Conservation (phyloP, 495 filamentous ascomycete genomes). For the Hyphodiscus hymeniophilus region DNA sequence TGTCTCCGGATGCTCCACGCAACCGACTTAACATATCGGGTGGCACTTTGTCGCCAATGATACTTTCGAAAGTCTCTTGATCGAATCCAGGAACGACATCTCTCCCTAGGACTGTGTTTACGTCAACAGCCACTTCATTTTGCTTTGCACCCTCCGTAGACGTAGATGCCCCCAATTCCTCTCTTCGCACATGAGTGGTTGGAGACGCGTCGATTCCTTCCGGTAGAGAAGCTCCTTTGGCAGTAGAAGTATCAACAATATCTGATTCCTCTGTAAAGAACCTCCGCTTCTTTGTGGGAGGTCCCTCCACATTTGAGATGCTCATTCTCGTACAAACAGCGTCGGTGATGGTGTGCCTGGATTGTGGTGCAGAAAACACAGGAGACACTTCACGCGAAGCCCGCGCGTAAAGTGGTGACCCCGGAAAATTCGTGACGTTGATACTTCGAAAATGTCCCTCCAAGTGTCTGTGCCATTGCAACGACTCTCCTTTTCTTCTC, state of each 20-base stretch:
- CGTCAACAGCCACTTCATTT: conserved; percentile 3
- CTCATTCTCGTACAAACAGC: conserved; percentile 36
- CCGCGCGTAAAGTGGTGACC: conserved; percentile 3
- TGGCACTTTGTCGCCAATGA: conserved; percentile 61
- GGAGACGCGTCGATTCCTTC: conserved; percentile 20
- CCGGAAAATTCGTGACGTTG: conserved; percentile 26
- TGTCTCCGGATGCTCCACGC: conserved; percentile 47
- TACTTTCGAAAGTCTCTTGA: conserved; percentile 54
- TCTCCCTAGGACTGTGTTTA: conserved; percentile 5
- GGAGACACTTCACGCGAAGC: conserved; percentile 21
- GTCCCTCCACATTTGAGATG: conserved; percentile 44
- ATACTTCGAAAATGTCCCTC: not conserved
- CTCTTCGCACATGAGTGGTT: not conserved
- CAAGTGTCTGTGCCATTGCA: not conserved
- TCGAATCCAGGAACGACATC: conserved; percentile 44
- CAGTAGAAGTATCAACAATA: conserved; percentile 10
- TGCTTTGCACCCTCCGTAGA: not conserved
- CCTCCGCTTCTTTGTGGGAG: conserved; percentile 70
- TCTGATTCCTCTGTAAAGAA: conserved; percentile 62
- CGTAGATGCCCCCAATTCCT: not conserved
- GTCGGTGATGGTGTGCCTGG: not conserved
- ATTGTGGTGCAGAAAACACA: conserved; percentile 32
- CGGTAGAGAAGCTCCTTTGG: conserved; percentile 13
- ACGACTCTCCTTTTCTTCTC: not conserved
- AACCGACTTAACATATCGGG: conserved; percentile 42